Evolutionary conservation across 495 filamentous ascomycete species (phyloP).

Genomic region (Durotheca rogersii): DNA sequence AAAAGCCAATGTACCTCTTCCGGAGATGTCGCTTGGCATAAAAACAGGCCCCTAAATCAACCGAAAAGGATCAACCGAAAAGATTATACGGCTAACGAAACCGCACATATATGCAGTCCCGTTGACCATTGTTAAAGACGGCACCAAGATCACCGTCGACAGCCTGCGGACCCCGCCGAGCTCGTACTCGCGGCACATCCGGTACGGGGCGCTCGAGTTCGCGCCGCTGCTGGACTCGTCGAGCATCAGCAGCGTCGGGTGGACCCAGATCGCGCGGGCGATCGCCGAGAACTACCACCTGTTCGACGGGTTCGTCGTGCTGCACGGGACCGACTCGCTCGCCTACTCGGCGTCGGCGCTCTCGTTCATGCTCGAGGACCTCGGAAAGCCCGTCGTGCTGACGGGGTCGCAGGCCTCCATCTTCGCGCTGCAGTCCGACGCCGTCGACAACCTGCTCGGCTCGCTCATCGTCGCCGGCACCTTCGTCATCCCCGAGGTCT

Average conservation of each 20-base stretch:
- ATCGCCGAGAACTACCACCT: constrained; percentile 77
- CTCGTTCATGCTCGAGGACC: constrained; percentile 90
- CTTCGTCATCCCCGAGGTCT: constrained; percentile 95
- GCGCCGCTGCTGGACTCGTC: constrained; percentile 84
- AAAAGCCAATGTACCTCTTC: no score
- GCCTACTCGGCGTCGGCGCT: constrained; percentile 91
- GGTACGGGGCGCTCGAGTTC: constrained; percentile 88
- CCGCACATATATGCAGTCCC: constrained; percentile 24
- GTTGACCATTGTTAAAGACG: constrained; percentile 45
- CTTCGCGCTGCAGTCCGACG: constrained; percentile 88
- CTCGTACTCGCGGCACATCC: constrained; percentile 76
- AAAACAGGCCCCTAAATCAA: background rate
- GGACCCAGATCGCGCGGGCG: constrained; percentile 78
- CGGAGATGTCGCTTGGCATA: no score
- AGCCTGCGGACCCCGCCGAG: constrained; percentile 80
- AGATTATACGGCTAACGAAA: constrained; percentile 22
- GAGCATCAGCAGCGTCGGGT: constrained; percentile 81
- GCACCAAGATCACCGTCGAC: constrained; percentile 39
- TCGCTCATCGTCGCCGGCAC: constrained; percentile 93
- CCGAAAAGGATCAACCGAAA: background rate
- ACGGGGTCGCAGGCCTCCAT: constrained; percentile 93
- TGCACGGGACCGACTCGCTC: constrained; percentile 95
- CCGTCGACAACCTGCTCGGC: constrained; percentile 91
- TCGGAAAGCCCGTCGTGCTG: constrained; percentile 89
- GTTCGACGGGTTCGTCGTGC: constrained; percentile 91